Base-by-base conservation (phyloP, 1,284 basidiomycete species). In the Vanrija pseudolonga region DNA sequence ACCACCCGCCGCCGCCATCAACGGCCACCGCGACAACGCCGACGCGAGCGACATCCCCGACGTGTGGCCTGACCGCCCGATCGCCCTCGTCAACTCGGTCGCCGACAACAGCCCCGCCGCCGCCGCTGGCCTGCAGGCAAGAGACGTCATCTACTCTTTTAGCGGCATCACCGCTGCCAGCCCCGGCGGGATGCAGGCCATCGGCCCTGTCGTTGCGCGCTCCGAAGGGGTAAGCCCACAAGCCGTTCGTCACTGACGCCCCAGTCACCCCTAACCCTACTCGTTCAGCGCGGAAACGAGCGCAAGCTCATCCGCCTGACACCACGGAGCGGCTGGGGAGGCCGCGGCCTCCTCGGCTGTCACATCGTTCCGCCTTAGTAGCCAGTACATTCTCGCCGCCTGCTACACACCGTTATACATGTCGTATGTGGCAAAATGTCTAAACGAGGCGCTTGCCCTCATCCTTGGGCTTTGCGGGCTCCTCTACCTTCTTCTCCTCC, bases 291-390 rank as follows among this genome's bases (percentile, higher is more conserved):
- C 19, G 67, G 64, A 14, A 65, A 72, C 12, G 68, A 76, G 47
- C 66, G 67, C 32, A 49, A 80, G 7, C 69, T 72, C 3, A 61
- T 87, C 32, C 76, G 66, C 11, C 77, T 87, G 20, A 82, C 77
- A 9, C 85, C 86, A 4, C 71, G 80, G 51, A 78, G 74, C n/a
- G 83, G 80, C 6, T 87, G 85, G 85, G 84, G 84, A 55, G 90
- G 90, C 1, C 80, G 89, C 53, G 90, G 91, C 14, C 79, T 88
- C 68, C 77, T 94, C 24, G 90, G 90, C n/a, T 89, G 87, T 67
- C 87, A 88, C 70, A 86, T 89, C 50, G 79, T 88, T 4, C 86
- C 86, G 17, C 55, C 61, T 24, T 74, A 53, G 44, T 32, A 18
- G 7, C 19, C 37, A 5, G 39, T n/a, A 20, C n/a, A n/a, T 6